Conservation (phyloP, 2,329 filamentous ascomycete species). For the Monilinia fructicola region DNA sequence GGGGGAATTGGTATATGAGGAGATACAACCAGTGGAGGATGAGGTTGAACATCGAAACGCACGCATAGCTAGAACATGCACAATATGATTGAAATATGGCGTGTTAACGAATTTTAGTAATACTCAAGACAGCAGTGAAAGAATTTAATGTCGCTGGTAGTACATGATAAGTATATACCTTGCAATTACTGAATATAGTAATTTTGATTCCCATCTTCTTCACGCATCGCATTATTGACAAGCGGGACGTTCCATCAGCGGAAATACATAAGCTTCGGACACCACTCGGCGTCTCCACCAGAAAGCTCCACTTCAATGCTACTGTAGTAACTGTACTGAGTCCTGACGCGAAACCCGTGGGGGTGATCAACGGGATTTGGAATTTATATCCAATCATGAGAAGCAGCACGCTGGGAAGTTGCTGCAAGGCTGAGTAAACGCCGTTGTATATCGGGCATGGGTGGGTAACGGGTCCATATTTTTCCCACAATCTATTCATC, state of each 20-base stretch:
- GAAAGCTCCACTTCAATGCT: background rate
- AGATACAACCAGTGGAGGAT: background rate
- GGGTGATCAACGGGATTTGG: background rate
- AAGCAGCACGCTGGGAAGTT: background rate
- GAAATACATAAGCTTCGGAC: background rate
- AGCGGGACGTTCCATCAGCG: background rate
- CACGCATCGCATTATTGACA: background rate
- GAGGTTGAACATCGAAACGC: background rate
- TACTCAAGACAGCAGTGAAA: background rate
- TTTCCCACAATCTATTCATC: background rate
- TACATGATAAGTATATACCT: background rate
- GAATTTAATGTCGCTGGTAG: background rate
- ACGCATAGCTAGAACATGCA: conserved; percentile 1
- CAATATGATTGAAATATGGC: background rate
- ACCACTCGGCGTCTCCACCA: background rate
- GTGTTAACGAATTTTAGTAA: background rate
- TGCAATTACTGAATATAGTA: background rate
- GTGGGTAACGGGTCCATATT: background rate
- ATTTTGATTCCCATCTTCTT: background rate
- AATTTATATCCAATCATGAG: background rate
- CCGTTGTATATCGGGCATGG: conserved; percentile 5
- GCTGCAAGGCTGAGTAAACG: background rate
- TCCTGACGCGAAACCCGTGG: background rate
- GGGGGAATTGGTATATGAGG: background rate
- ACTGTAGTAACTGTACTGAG: too few species aligned